phyloP scores from a whole-genome alignment of 768 basidiomycete species.

The Panus rudis region DNA sequence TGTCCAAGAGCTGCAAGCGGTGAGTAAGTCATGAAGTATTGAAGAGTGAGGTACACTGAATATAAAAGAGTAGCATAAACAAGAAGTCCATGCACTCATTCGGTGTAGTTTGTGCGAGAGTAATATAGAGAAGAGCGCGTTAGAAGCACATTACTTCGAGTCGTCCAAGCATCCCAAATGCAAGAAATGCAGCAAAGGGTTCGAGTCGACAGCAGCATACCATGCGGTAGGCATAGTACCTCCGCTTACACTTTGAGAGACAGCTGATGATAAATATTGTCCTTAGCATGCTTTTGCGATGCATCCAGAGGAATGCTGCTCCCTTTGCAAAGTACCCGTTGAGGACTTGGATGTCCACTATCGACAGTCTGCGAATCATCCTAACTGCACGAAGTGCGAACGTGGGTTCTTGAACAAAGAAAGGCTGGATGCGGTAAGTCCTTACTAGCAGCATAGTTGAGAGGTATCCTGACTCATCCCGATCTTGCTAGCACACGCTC shows the following conservation, averaged over 20 bases:
- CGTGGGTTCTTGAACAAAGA: no score
- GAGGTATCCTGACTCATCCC: neutral
- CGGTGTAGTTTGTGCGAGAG: no score
- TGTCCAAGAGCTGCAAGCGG: no score
- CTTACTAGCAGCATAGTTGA: neutral
- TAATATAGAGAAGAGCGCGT: no score
- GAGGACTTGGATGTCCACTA: neutral
- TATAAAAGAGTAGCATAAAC: no score
- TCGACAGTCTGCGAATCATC: no score
- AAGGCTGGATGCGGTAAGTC: no score
- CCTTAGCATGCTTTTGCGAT: conserved; percentile 6
- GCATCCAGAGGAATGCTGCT: conserved; percentile 2
- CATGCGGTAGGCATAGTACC: conserved; percentile 7
- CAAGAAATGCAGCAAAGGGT: conserved; percentile 15
- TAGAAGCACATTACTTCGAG: no score
- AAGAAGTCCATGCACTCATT: no score
- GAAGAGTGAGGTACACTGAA: no score
- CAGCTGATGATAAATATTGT: neutral
- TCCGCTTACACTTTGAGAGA: neutral
- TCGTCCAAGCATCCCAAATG: conserved; percentile 17
- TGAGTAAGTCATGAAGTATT: no score
- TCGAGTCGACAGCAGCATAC: conserved; percentile 10
- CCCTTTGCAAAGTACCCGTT: neutral
- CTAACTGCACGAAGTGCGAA: no score
- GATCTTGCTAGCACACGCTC: conserved; percentile 1